phyloP scores from a whole-genome alignment of 1,139 yeast genomes.

The Suhomyces panamericanus region DNA sequence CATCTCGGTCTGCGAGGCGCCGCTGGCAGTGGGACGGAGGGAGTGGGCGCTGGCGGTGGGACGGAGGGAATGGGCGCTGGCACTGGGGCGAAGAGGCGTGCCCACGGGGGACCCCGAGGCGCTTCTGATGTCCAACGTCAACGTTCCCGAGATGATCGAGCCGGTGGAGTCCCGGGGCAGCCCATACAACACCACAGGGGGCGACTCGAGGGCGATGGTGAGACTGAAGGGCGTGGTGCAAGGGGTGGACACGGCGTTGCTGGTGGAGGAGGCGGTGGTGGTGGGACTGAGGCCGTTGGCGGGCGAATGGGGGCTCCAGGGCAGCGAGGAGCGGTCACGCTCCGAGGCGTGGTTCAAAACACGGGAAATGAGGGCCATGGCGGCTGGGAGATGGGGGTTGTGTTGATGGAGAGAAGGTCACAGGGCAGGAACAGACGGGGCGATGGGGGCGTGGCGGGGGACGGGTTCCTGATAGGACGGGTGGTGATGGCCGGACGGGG shows the following conservation, averaged over 20 bases:
- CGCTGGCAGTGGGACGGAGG: slow-evolving; percentile 7
- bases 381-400: too few relatives aligned
- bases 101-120: not conserved
- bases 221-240: slow-evolving; percentile 36
- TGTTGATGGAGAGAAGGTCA: too few relatives aligned
- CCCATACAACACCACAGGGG: slow-evolving; percentile 87
- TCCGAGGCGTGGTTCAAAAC: slow-evolving; percentile 13
- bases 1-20: not conserved
- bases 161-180: slow-evolving; percentile 78
- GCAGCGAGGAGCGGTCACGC: slow-evolving; percentile 7
- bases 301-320: slow-evolving; percentile 2
- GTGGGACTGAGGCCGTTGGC: slow-evolving; percentile 8
- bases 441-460: too few relatives aligned
- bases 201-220: slow-evolving; percentile 74
- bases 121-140: slow-evolving; percentile 30
- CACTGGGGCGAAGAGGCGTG: not conserved
- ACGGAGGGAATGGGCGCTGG: slow-evolving; percentile 3
- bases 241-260: not conserved
- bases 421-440: too few relatives aligned
- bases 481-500: too few relatives aligned
- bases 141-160: slow-evolving; percentile 76
- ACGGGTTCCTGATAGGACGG: too few relatives aligned
- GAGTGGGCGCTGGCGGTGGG: not conserved
- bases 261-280: slow-evolving; percentile 7
- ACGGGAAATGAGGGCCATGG: slow-evolving; percentile 16